phyloP scores from a whole-genome alignment of 2,329 filamentous ascomycete genomes.

The Clarireedia hainanense region DNA sequence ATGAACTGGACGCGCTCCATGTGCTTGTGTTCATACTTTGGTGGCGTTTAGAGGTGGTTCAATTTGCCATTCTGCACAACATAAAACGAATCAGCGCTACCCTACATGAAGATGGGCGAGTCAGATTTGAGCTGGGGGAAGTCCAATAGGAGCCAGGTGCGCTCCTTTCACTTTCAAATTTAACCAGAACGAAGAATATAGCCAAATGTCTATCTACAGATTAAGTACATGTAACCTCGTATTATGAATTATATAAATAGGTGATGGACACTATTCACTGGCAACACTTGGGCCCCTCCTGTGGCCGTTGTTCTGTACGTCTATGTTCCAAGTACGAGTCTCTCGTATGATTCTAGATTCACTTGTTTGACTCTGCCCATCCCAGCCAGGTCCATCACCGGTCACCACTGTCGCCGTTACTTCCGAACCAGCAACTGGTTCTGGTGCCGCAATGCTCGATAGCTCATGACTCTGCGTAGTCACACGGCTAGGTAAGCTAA shows the following conservation, averaged over 20 bases:
- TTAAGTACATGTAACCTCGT: too few species aligned
- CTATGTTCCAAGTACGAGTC: not conserved
- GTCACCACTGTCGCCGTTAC: not conserved
- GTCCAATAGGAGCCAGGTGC: too few species aligned
- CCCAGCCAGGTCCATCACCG: not conserved
- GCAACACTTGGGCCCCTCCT: not conserved
- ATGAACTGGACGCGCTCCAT: too few species aligned
- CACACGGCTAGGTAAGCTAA: not conserved
- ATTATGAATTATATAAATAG: too few species aligned
- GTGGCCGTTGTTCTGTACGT: not conserved
- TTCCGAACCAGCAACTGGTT: not conserved
- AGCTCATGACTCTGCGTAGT: not conserved
- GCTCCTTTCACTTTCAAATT: too few species aligned
- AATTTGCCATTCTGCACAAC: not conserved
- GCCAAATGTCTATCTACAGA: too few species aligned
- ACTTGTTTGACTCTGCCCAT: constrained; percentile 3
- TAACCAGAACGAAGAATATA: too few species aligned
- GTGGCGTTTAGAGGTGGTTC: not conserved
- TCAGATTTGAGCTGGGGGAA: too few species aligned
- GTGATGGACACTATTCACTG: not conserved
- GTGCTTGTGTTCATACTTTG: too few species aligned
- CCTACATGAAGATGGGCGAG: too few species aligned
- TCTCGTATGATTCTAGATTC: constrained; percentile 4
- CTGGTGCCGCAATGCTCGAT: not conserved
- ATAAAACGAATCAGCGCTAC: too few species aligned